Percentiles rank a stretch among this genome's conserved stretches.
These are phyloP conservation scores for Geranomyces michiganensis DNA, from an alignment of 192 early-diverging fungal genomes.

Conservation along the genomic window DNA sequence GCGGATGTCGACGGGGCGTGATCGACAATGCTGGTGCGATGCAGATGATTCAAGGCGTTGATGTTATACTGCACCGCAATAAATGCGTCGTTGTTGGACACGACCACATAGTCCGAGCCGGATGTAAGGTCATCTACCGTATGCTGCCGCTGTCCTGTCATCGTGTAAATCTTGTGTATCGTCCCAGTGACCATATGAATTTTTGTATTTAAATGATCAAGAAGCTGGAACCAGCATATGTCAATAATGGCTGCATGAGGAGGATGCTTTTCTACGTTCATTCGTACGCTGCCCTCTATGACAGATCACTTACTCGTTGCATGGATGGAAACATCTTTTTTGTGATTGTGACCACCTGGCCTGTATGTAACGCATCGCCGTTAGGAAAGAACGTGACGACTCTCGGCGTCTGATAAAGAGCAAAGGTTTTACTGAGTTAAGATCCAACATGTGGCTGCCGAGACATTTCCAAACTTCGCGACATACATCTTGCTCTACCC, in stretches of 20 bases:
- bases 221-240: slow-evolving; percentile 34
- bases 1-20: not conserved
- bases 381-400: slow-evolving; percentile 54
- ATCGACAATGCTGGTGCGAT: not conserved
- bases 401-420: slow-evolving; percentile 8
- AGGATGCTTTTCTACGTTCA: no score
- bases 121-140: slow-evolving; percentile 29
- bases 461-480: not conserved
- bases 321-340: slow-evolving; percentile 44
- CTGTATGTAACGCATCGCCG: slow-evolving; percentile 54
- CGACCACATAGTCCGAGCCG: slow-evolving; percentile 45
- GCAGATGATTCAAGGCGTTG: slow-evolving; percentile 24
- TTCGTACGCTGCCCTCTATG: no score
- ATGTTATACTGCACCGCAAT: slow-evolving; percentile 47
- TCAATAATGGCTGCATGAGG: not conserved
- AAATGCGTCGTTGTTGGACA: slow-evolving; percentile 51
- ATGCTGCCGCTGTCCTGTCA: slow-evolving; percentile 16
- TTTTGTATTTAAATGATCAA: slow-evolving; percentile 51
- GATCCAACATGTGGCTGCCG: not conserved
- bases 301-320: slow-evolving; percentile 34
- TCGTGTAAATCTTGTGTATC: slow-evolving; percentile 42
- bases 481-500: slow-evolving; percentile 11
- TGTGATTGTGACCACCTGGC: slow-evolving; percentile 45
- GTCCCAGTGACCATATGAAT: slow-evolving; percentile 40
- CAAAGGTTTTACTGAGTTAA: not conserved